These are phyloP conservation scores for Tuber melanosporum DNA, from an alignment of 495 filamentous ascomycete genomes.

Conservation along the genomic window DNA sequence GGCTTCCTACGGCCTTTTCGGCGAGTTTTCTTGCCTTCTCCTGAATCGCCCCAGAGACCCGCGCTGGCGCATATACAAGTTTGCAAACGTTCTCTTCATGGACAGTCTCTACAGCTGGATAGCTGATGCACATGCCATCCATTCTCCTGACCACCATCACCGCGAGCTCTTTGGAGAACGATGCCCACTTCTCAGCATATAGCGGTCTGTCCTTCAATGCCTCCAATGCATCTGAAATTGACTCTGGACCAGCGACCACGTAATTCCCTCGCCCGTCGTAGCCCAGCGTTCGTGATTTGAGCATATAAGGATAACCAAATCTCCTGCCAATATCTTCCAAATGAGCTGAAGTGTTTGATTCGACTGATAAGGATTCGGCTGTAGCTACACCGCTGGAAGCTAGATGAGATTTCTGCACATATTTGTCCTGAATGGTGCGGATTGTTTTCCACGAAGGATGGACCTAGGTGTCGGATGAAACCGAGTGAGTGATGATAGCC, in stretches of 20 bases:
- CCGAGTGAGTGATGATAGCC: background rate
- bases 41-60: conserved; percentile 57
- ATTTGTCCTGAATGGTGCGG: conserved; percentile 94
- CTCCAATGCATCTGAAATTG: conserved; percentile 63
- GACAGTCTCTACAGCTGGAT: conserved; percentile 86
- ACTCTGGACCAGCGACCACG: conserved; percentile 59
- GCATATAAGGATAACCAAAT: conserved; percentile 84
- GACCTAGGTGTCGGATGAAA: conserved; percentile 51
- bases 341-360: conserved; percentile 47
- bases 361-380: conserved; percentile 59
- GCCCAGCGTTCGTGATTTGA: conserved; percentile 86
- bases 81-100: conserved; percentile 96
- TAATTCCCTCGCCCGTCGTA: conserved; percentile 95
- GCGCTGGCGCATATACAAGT: conserved; percentile 78
- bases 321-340: conserved; percentile 57
- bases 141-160: conserved; percentile 94
- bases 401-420: conserved; percentile 79
- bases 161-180: conserved; percentile 78
- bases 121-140: conserved; percentile 65
- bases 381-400: conserved; percentile 60
- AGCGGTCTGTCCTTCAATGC: conserved; percentile 63
- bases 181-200: conserved; percentile 87
- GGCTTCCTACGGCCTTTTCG: conserved; percentile 65
- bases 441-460: conserved; percentile 87
- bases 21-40: conserved; percentile 69